phyloP scores from a whole-genome alignment of 202 grass and related monocot genomes.

The Carex arenaria region DNA sequence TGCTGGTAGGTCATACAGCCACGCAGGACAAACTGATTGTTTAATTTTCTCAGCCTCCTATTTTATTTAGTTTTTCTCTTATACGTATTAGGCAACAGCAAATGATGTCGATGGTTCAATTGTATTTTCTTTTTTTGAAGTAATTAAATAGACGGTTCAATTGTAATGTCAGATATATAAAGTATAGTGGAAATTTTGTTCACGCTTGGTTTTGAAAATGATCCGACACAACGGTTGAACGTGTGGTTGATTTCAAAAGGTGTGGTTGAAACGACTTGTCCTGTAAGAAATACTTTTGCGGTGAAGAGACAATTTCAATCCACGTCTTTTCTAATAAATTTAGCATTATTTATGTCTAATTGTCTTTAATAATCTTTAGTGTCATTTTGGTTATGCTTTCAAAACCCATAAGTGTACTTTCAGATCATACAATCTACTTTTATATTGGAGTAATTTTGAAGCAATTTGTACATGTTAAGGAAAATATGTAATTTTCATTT shows the following conservation, averaged over 20 bases:
- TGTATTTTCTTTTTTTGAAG: neutral
- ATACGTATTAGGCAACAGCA: constrained; percentile 13
- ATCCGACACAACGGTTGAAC: neutral
- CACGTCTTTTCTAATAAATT: neutral
- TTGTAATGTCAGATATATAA: constrained; percentile 13
- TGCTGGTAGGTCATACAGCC: neutral
- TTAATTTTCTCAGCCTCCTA: neutral
- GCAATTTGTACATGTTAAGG: neutral
- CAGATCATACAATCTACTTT: neutral
- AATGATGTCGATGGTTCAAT: constrained; percentile 14
- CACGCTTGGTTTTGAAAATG: constrained; percentile 1
- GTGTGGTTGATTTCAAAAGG: neutral
- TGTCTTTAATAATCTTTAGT: neutral
- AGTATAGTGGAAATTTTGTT: constrained; percentile 21
- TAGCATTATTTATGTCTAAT: neutral
- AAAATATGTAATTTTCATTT: neutral
- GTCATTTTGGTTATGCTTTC: neutral
- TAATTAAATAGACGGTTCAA: neutral
- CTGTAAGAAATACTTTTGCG: constrained; percentile 12
- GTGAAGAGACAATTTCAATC: constrained; percentile 7
- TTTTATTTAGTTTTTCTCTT: neutral
- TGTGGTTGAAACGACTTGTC: neutral
- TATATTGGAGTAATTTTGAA: neutral
- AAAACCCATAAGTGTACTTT: neutral
- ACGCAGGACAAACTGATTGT: neutral